Evolutionary conservation across 164 flowering plant species (phyloP).

Genomic region (Paratinospora sagittata): DNA sequence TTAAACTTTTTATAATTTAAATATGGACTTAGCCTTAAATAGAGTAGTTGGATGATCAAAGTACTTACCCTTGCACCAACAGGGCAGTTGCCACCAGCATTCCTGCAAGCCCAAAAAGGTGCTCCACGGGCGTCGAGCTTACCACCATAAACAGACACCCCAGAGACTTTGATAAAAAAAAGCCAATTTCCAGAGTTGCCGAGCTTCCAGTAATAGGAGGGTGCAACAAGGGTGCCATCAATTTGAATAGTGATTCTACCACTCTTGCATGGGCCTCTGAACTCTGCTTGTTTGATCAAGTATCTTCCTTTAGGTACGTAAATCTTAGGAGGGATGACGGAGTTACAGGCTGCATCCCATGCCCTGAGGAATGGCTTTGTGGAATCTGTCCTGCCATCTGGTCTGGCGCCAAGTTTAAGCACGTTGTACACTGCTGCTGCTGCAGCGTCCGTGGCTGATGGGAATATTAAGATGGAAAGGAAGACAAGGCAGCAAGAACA

Average conservation of each 20-base stretch:
- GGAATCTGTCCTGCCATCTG: slow-evolving; percentile 21
- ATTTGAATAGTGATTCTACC: slow-evolving; percentile 12
- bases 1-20: too few species aligned
- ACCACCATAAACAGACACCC: slow-evolving; percentile 22
- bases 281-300: slow-evolving; percentile 17
- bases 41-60: too few species aligned
- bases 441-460: slow-evolving; percentile 10
- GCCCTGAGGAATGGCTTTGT: slow-evolving; percentile 19
- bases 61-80: slow-evolving; percentile 23
- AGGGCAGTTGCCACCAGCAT: slow-evolving; percentile 14
- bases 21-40: too few species aligned
- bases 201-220: slow-evolving; percentile 12
- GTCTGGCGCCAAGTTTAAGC: slow-evolving; percentile 17
- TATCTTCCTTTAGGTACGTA: slow-evolving; percentile 25
- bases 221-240: slow-evolving; percentile 25
- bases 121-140: slow-evolving; percentile 20
- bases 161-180: slow-evolving; percentile 15
- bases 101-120: slow-evolving; percentile 24
- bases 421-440: slow-evolving; percentile 12
- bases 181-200: slow-evolving; percentile 19
- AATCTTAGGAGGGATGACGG: slow-evolving; percentile 13
- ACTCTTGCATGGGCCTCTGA: slow-evolving; percentile 26
- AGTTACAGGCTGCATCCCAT: slow-evolving; percentile 26
- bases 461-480: slow-evolving; percentile 6
- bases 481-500: neutral